phyloP scores from a whole-genome alignment of 1,284 basidiomycete genomes.

The Neolentinus lepideus region DNA sequence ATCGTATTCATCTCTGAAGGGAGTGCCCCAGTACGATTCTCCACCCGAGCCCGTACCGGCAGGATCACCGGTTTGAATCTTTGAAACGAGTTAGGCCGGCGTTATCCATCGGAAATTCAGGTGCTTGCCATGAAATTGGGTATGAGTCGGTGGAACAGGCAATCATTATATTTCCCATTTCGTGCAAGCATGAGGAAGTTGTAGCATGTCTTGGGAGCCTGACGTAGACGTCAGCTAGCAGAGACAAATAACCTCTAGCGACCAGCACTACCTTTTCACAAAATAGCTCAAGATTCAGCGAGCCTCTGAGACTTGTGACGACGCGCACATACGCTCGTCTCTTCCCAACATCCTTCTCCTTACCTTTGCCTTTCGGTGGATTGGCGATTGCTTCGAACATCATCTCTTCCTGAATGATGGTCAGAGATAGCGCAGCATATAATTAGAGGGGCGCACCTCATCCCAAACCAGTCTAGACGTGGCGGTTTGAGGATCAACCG shows the following conservation, averaged over 20 bases:
- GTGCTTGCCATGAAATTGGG: conserved; percentile 90
- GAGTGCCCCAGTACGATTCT: conserved; percentile 90
- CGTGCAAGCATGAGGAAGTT: conserved; percentile 93
- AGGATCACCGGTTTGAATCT: conserved; percentile 95
- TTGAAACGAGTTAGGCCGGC: neutral
- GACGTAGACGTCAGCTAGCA: neutral
- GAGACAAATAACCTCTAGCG: neutral
- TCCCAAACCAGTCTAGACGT: conserved; percentile 86
- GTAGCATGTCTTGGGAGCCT: conserved; percentile 97
- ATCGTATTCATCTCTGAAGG: conserved; percentile 91
- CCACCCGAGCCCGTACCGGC: conserved; percentile 95
- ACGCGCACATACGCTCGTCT: conserved; percentile 88
- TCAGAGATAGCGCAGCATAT: neutral
- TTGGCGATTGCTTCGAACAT: conserved; percentile 89
- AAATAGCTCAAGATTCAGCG: conserved; percentile 88
- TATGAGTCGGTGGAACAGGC: conserved; percentile 88
- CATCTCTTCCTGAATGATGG: conserved; percentile 60
- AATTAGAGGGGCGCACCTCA: conserved; percentile 42
- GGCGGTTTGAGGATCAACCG: conserved; percentile 73
- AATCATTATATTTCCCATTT: conserved; percentile 85
- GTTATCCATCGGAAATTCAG: neutral
- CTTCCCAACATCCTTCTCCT: conserved; percentile 89
- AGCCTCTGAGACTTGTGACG: conserved; percentile 82
- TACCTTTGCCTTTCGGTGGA: conserved; percentile 71
- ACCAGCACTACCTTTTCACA: conserved; percentile 65